Conservation (phyloP, 2,329 filamentous ascomycete species). For the Neoascochyta sp. region DNA sequence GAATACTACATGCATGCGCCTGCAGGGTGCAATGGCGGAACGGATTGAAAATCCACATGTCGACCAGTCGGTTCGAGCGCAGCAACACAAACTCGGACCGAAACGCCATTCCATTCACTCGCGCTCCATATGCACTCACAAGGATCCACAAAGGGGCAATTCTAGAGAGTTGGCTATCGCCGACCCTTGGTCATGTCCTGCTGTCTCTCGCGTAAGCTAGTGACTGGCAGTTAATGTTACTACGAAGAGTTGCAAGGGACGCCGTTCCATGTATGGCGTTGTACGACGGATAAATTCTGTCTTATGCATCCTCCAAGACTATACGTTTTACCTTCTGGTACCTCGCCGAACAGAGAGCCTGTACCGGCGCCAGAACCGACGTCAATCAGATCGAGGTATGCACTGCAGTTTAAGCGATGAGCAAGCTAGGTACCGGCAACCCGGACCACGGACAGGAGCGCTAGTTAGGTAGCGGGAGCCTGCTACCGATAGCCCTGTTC, state of each 20-base stretch:
- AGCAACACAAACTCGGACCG: conserved; percentile 16
- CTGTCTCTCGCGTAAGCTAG: conserved; percentile 21
- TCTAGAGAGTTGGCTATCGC: conserved; percentile 14
- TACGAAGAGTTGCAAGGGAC: conserved; percentile 21
- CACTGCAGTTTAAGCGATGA: conserved; percentile 3
- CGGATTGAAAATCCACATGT: conserved; percentile 12
- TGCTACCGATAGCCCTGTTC: conserved; percentile 6
- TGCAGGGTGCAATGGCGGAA: conserved; percentile 15
- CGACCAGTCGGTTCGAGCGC: conserved; percentile 9
- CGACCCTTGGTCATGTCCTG: conserved; percentile 25
- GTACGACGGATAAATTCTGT: background rate
- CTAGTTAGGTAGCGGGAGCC: too few species aligned
- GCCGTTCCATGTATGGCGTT: conserved; percentile 10
- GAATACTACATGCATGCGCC: conserved; percentile 17
- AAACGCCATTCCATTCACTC: conserved; percentile 19
- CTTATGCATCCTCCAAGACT: background rate
- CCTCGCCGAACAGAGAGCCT: too few species aligned
- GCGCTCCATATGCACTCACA: conserved; percentile 9
- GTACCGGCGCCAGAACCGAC: too few species aligned
- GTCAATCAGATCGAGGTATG: conserved; percentile 13
- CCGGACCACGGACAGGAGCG: conserved; percentile 25
- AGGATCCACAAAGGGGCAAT: too few species aligned
- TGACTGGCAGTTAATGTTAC: conserved; percentile 14
- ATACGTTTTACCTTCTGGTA: too few species aligned
- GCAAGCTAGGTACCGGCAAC: conserved; percentile 9